Evolutionary conservation across 2,329 filamentous ascomycete species (phyloP).

Genomic region (Rutstroemia sydowiana): DNA sequence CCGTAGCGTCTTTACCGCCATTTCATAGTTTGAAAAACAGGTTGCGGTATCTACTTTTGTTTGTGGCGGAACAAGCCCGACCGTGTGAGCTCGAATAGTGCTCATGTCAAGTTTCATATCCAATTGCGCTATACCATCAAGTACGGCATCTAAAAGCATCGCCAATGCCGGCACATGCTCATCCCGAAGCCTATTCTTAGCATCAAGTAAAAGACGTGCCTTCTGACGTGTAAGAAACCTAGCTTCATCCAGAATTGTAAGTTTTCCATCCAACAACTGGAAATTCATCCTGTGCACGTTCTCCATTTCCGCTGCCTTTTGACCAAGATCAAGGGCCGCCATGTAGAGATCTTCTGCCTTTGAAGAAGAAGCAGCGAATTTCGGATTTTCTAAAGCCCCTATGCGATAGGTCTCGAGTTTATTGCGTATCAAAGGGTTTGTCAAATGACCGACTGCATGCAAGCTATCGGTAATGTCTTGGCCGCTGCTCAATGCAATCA

Average conservation of each 20-base stretch:
- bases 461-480: not conserved
- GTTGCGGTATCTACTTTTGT: not conserved
- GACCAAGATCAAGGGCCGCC: not conserved
- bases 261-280: not conserved
- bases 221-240: not conserved
- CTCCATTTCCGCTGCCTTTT: not conserved
- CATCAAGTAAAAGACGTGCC: not conserved
- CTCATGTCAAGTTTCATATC: not conserved
- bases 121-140: not conserved
- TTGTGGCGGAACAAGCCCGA: not conserved
- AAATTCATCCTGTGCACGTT: not conserved
- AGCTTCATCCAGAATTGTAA: not conserved
- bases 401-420: not conserved
- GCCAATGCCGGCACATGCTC: not conserved
- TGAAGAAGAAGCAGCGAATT: not conserved
- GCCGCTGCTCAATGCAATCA: not conserved
- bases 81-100: not conserved
- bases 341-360: not conserved
- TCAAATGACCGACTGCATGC: not conserved
- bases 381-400: not conserved
- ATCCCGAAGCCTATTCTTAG: not conserved
- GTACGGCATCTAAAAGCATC: not conserved
- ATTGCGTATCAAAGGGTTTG: not conserved
- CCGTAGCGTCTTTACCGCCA: not conserved
- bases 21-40: not conserved